Evolutionary conservation across 2,329 filamentous ascomycete species (phyloP), one percentile per base, ranked within the genome.

Genomic region (Phyllosticta capitalensis): DNA sequence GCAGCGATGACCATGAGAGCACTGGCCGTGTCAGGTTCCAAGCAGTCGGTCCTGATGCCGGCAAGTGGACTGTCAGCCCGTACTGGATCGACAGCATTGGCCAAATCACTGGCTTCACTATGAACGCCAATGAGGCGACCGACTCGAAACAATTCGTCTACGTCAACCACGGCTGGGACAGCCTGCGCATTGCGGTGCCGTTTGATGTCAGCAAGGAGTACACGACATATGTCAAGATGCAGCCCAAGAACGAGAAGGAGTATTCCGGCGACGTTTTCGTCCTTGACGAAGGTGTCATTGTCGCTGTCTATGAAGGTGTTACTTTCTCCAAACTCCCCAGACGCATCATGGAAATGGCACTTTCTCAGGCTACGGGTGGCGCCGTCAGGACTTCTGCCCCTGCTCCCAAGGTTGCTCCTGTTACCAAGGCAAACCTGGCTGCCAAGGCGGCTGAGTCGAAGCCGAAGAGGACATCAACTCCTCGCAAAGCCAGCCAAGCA

Each of bases 241-340:
- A 63, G 1, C 63, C 63, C 10, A 12, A 48, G 14, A 28, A 12
- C 7, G 66, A 69, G 1, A 68, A 75, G 17, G 60, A 71, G 17
- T 76, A 67, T 59, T 54, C 65, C 0, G 76, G 76, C 20, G 75
- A 77, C 59, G 68, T 76, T 2, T 75, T 73, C 56, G 66, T 75
- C 19, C 58, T 75, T 1, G 67, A 70, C 6, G 64, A 65, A 5
- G 49, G 3, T 4, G 60, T 52, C 1, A 66, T 76, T 17, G 61
- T 76, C 1, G 74, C 70, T 1, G 61, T 71, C 54, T 65, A 74
- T 1, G 67, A 64, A 2, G 67, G 66, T 1, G 67, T 71, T 33
- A 59, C 65, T 53, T 70, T 70, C 63, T 63, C 59, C 12, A 59
- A 62, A 7, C 64, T 63, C 53, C 67, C 66, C 3, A 53, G 67